Conservation (phyloP, 306 rosid species). For the Fagus sylvatica region DNA sequence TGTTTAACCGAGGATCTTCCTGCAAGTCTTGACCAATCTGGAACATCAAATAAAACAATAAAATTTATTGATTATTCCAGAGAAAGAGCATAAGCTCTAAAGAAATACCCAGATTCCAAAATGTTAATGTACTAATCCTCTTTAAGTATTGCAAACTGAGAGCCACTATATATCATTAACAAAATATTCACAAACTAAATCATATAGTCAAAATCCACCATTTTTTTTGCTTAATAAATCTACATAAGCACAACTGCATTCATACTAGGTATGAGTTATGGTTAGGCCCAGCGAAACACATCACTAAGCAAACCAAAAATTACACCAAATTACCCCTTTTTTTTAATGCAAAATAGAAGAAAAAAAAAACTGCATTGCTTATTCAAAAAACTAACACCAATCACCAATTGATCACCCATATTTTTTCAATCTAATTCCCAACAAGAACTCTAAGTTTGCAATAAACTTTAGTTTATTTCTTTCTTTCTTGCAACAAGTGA, state of each 20-base stretch:
- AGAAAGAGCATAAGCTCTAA: background rate
- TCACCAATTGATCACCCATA: too few species aligned
- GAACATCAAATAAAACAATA: conserved; percentile 15
- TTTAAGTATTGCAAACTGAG: background rate
- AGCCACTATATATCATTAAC: background rate
- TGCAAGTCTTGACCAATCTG: conserved; percentile 65
- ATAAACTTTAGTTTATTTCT: too few species aligned
- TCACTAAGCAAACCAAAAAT: too few species aligned
- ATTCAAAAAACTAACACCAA: too few species aligned
- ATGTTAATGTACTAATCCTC: background rate
- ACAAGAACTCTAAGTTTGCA: too few species aligned
- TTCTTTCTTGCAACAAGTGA: too few species aligned
- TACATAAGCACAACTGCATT: background rate
- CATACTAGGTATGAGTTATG: too few species aligned
- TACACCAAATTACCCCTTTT: too few species aligned
- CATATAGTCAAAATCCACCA: background rate
- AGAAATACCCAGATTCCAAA: background rate
- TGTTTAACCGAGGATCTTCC: conserved; percentile 81
- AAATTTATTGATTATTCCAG: background rate
- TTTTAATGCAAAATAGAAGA: too few species aligned
- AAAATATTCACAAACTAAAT: background rate
- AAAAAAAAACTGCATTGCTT: too few species aligned
- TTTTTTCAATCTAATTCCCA: too few species aligned
- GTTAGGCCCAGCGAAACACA: too few species aligned
- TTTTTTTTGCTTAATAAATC: background rate